Evolutionary conservation across 257 asterid species (phyloP).

Genomic region (Mentha longifolia): DNA sequence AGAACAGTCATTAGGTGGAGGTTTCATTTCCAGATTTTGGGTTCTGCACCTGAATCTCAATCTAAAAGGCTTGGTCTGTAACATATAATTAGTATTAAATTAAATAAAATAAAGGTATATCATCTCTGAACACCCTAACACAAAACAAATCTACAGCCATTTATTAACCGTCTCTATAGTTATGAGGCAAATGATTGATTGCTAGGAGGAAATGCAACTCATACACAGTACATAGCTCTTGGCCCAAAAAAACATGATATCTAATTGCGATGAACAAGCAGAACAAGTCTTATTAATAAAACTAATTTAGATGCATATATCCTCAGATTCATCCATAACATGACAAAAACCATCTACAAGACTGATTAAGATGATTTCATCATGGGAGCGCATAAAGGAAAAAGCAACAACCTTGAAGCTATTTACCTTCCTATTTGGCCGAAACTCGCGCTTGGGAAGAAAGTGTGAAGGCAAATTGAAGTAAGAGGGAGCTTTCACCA

Average conservation of each 20-base stretch:
- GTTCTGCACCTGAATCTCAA: slow-evolving; percentile 69
- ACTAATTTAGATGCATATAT: not conserved
- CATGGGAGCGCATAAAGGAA: not conserved
- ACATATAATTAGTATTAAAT: too few relatives aligned
- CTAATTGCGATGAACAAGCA: not conserved
- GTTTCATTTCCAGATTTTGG: slow-evolving; percentile 39
- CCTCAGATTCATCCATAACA: not conserved
- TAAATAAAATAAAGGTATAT: too few relatives aligned
- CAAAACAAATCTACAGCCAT: slow-evolving; percentile 3
- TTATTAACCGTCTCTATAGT: not conserved
- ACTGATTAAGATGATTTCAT: slow-evolving; percentile 1
- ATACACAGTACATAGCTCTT: not conserved
- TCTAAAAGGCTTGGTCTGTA: slow-evolving; percentile 71
- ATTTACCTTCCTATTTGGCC: slow-evolving; percentile 70
- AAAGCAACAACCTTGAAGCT: not conserved
- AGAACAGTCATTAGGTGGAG: slow-evolving; percentile 40
- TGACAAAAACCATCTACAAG: slow-evolving; percentile 4
- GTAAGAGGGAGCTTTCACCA: slow-evolving; percentile 82
- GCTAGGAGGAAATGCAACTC: not conserved
- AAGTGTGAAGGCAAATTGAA: slow-evolving; percentile 73
- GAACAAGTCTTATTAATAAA: not conserved
- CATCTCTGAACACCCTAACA: too few relatives aligned
- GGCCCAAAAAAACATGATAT: not conserved
- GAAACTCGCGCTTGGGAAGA: slow-evolving; percentile 91
- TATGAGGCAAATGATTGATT: slow-evolving; percentile 1